A percentile compares a stretch with the other conserved stretches of the same genome.
These are phyloP conservation scores for Fusarium verrucosum DNA, from an alignment of 2,329 filamentous ascomycete species.

Conservation along the genomic window DNA sequence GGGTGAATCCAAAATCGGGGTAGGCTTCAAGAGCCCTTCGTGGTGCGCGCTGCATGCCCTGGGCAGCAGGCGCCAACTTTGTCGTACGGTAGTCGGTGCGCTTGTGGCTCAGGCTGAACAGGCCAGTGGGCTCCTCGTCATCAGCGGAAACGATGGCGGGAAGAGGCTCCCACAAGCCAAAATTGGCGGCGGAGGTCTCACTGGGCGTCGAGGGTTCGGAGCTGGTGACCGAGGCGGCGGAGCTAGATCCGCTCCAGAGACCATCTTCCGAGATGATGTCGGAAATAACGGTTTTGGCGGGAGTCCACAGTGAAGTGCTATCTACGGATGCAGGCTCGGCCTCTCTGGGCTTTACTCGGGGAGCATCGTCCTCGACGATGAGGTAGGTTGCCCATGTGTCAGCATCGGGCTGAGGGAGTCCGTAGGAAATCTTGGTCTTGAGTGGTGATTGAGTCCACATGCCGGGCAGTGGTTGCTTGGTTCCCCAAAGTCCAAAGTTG, in stretches of 20 bases:
- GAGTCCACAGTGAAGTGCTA: conserved; percentile 40
- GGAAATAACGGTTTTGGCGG: conserved; percentile 23
- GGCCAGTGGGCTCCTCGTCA: conserved; percentile 35
- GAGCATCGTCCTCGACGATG: conserved; percentile 31
- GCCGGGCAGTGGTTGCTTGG: conserved; percentile 29
- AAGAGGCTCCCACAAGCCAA: conserved; percentile 40
- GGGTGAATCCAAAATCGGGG: conserved; percentile 33
- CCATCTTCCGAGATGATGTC: conserved; percentile 25
- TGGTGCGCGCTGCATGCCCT: conserved; percentile 34
- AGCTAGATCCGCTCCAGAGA: conserved; percentile 38
- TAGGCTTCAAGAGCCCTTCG: conserved; percentile 34
- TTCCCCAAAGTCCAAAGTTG: conserved; percentile 40
- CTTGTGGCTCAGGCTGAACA: conserved; percentile 42
- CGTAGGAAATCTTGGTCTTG: conserved; percentile 31
- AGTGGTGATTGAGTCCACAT: conserved; percentile 39
- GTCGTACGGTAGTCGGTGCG: conserved; percentile 41
- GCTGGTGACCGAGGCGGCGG: conserved; percentile 21
- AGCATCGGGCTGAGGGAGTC: conserved; percentile 47
- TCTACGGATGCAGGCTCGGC: conserved; percentile 32
- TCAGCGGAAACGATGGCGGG: conserved; percentile 10
- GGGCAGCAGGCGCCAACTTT: conserved; percentile 35
- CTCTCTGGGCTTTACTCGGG: conserved; percentile 41
- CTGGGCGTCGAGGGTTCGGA: conserved; percentile 18
- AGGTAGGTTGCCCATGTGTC: conserved; percentile 42
- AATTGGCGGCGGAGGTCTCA: conserved; percentile 27